These are phyloP conservation scores for Crithidia mellificae DNA, from an alignment of 208 protist genomes.

Conservation along the genomic window DNA sequence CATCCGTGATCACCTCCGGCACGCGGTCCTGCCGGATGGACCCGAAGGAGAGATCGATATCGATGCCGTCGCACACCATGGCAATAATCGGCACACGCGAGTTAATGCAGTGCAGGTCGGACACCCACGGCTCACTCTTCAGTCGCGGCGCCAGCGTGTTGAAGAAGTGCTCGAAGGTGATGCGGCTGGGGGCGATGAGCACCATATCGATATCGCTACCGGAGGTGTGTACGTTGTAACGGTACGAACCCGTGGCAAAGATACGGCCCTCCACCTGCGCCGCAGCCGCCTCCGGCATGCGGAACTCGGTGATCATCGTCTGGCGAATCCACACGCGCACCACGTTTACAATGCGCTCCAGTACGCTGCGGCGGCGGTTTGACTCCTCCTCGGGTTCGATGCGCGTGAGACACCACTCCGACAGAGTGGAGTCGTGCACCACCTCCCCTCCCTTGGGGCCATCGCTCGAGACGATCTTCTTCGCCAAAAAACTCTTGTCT, in stretches of 20 bases:
- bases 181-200: constrained; percentile 91
- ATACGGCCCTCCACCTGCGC: constrained; percentile 91
- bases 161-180: constrained; percentile 96
- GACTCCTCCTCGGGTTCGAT: constrained; percentile 91
- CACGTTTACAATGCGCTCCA: constrained; percentile 84
- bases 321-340: constrained; percentile 86
- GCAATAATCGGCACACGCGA: constrained; percentile 97
- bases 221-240: constrained; percentile 96
- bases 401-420: constrained; percentile 70
- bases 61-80: constrained; percentile 94
- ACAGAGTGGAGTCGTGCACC: constrained; percentile 66
- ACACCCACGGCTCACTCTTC: constrained; percentile 74
- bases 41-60: constrained; percentile 97
- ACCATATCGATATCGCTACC: constrained; percentile 98
- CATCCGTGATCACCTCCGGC: constrained; percentile 93
- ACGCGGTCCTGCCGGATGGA: constrained; percentile 87
- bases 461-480: constrained; percentile 80
- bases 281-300: constrained; percentile 86
- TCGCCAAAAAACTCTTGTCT: constrained; percentile 71
- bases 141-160: constrained; percentile 82
- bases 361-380: constrained; percentile 76
- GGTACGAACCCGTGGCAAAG: constrained; percentile 98
- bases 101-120: constrained; percentile 91
- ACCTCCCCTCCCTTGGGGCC: constrained; percentile 77
- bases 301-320: constrained; percentile 89